Evolutionary conservation across 768 basidiomycete species (phyloP), one percentile per base, ranked within the genome.

Genomic region (Lactarius sp.): DNA sequence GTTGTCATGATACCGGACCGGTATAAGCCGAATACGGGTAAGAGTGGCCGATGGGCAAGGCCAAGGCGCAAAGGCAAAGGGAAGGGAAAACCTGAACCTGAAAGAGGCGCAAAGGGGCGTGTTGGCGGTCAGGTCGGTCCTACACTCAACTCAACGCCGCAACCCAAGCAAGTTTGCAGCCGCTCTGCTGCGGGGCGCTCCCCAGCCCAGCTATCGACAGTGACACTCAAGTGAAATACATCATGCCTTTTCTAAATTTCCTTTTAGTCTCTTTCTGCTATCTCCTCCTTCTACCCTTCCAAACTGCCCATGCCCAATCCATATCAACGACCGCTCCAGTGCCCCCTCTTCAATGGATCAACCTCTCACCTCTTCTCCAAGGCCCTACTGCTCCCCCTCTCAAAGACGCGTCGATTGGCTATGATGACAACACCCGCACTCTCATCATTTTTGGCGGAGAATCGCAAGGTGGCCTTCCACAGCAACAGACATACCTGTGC

Each of bases 371-470:
- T 67, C 75, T 84, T 57, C 75, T 88, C 49, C 75, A 74, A 36
- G 87, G 88, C 37, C 72, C 85, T 1, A 60, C 81, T 4, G 73
- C 77, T 7, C 85, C 85, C 7, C 81, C 84, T 37, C 78, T 91
- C 67, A 87, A 84, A 72, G 85, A 88, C 69, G 83, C 88, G 7
- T 80, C 86, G 39, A 84, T 92, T 67, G 90, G 88, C 14, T 80
- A 77, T 70, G 74, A 77, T 69, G 74, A 72, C 67, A 62, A 46
- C 41, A 81, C 81, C 68, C 81, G 83, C 56, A 80, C 79, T 10
- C 73, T 92, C 58, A 76, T 92, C 68, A 79, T 92, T 57, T 92
- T 90, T 70, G 90, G 90, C 56, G 90, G 90, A 52, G 81, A 89
- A 74, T 87, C 88, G 5, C 77, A 82, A 60, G 81, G 81, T 64